Percentiles rank a stretch among this genome's conserved stretches.
Evolutionary conservation across 495 filamentous ascomycete genomes (phyloP).

Genomic region (Annulohypoxylon nitens): DNA sequence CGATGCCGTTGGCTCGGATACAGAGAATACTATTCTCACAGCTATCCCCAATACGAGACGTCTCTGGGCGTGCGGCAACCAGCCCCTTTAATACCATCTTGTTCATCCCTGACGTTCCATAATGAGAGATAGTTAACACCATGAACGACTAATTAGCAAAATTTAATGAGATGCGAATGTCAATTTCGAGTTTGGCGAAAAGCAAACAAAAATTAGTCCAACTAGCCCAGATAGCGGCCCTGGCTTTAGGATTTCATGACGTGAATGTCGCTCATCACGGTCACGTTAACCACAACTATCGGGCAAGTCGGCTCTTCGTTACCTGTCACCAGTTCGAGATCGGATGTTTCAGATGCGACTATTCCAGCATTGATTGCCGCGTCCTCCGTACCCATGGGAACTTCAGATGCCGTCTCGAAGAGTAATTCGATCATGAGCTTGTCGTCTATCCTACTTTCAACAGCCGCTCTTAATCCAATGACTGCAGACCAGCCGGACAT

Average conservation of each 20-base stretch:
- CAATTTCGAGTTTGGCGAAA: background rate
- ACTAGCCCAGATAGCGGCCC: background rate
- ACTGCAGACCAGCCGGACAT: background rate
- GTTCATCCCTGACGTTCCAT: background rate
- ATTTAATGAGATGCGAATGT: slow-evolving; percentile 4
- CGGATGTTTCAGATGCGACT: background rate
- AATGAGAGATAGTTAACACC: background rate
- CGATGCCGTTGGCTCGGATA: background rate
- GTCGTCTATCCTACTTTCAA: background rate
- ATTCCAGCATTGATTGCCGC: background rate
- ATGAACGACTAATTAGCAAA: background rate
- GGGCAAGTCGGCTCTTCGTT: background rate
- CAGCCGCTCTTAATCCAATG: background rate
- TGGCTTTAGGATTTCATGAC: background rate
- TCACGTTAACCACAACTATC: slow-evolving; percentile 14
- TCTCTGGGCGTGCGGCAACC: background rate
- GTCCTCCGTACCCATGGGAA: background rate
- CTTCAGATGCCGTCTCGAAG: background rate
- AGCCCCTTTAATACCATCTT: background rate
- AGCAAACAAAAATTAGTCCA: background rate
- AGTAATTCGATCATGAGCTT: background rate
- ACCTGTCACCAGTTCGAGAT: background rate
- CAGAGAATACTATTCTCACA: background rate
- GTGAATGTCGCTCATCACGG: slow-evolving; percentile 20
- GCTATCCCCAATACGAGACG: slow-evolving; percentile 8